A percentile compares a stretch with the other conserved stretches of the same genome.
phyloP scores from a whole-genome alignment of 2,329 filamentous ascomycete genomes.

The Aspergillus tamarii region DNA sequence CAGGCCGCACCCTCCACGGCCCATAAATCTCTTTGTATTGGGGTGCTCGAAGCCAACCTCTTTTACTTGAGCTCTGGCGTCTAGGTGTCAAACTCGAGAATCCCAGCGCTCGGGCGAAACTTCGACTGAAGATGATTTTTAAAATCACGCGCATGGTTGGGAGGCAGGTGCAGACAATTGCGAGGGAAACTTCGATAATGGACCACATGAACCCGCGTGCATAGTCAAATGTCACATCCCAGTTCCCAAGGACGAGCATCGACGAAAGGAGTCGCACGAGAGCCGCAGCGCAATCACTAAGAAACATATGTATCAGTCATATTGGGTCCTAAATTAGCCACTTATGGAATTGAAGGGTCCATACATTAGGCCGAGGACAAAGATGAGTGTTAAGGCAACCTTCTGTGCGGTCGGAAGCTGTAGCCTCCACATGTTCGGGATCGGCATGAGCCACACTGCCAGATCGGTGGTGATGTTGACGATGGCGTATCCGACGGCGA shows the following conservation, averaged over 20 bases:
- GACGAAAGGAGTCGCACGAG: background rate
- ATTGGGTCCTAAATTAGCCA: background rate
- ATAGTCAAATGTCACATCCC: conserved; percentile 7
- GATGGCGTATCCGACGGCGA: conserved; percentile 3
- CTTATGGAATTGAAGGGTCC: background rate
- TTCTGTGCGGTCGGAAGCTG: conserved; percentile 3
- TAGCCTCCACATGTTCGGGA: conserved; percentile 8
- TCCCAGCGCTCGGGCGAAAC: background rate
- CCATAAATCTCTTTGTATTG: background rate
- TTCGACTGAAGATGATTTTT: background rate
- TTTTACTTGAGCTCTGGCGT: background rate
- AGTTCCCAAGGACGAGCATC: background rate
- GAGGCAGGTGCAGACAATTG: conserved; percentile 4
- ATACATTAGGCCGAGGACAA: conserved; percentile 4
- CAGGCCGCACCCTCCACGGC: background rate
- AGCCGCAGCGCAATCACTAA: background rate
- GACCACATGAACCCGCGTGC: conserved; percentile 8
- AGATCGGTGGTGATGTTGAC: conserved; percentile 2
- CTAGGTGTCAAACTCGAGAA: conserved; percentile 1
- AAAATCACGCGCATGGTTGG: conserved; percentile 4
- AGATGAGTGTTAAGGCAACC: conserved; percentile 1
- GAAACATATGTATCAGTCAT: background rate
- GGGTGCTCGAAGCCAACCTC: background rate
- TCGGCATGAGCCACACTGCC: conserved; percentile 5
- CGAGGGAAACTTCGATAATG: conserved; percentile 6